Evolutionary conservation across 2,329 filamentous ascomycete genomes (phyloP), one percentile per base, ranked within the genome.

Genomic region (Sporothrix brasiliensis): DNA sequence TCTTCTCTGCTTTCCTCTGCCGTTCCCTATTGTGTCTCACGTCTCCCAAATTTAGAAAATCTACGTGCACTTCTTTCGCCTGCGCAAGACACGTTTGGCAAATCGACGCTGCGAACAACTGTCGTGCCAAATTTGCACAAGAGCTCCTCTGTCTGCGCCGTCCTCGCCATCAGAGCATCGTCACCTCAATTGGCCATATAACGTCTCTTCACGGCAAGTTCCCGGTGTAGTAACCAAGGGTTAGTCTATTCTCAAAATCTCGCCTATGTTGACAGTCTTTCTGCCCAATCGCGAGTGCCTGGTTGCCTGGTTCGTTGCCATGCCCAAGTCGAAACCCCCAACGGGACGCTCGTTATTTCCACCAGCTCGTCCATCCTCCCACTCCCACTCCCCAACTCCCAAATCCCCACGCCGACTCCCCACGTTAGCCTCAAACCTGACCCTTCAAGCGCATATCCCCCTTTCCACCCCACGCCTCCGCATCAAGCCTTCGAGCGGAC

Each of bases 101-200:
- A 63, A 16, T 6, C 21, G 16, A 13, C 13, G 14, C 41, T 63
- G 58, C 39, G 39, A 61, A 61, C 39, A n/a, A 47, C 39, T 47
- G 58, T n/a, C 58, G 58, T 61, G 39, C n/a, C 58, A 47, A 34
- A 24, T 61, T 61, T 47, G 58, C 21, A 21, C 34, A 47, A 47
- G 58, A 24, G 39, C 21, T 21, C 21, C 21, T 21, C 11, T 21
- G n/a, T 27, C 39, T 27, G 6, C 58, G 39, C n/a, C 13, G 58
- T 47, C 44, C 24, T 47, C 13, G 27, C 4, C 39, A 39, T 27
- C 58, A 61, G 34, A 34, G 34, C 34, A 34, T 34, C 7, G 34
- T 61, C 56, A 44, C 34, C n/a, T 61, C 34, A 11, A 61, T 61
- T 44, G 34, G 56, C 9, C 34, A 9, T 34, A 34, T 34, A 49